Evolutionary conservation across 805 yeast genomes (phyloP), one percentile per base, ranked within the genome.

Genomic region (Teunomyces atbi): DNA sequence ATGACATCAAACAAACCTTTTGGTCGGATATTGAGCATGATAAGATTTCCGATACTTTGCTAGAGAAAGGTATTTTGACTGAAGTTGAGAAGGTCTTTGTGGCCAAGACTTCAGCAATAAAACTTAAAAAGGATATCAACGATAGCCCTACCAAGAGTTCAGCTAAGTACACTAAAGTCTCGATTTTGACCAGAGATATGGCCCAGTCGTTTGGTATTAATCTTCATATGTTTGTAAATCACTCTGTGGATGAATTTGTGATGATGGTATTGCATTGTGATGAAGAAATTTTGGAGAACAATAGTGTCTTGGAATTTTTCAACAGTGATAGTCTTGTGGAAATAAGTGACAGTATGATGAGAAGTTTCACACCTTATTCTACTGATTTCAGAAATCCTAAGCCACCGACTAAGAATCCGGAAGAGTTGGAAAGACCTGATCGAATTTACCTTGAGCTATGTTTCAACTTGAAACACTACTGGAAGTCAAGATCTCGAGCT

Each of bases 131-230:
- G 70, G 62, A 62, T 23, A 27, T 55, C 1, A 54, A 44, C 8
- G 20, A 28, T 2, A 28, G 33, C 4, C 23, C 35, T 12, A 23
- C 23, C 5, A 44, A 37, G 4, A 52, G 47, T 11, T 35, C 43
- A 2, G 39, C 50, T 10, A 41, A n/a, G 44, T 71, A 47, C 69
- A 56, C 53, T 32, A 86, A 87, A 57, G 64, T 87, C 0, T 73
- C 91, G 0, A 84, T 84, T 51, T 73, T 94, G 42, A 79, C 96
- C 1, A 75, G 95, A 49, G 97, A 92, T 57, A 68, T 90, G 38
- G 88, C 96, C 1, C 99, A 94, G 61, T 97, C 89, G 57, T 90
- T 94, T 70, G 96, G 96, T 33, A 94, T 94, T 59, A 91, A 92
- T 60, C 73, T 94, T 44, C 98, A 94, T 61, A 76, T 82, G 69